Evolutionary conservation across 225 moss, liverwort and hornwort genomes (phyloP), one percentile per base, ranked within the genome.

Genomic region (Polytrichum formosum): DNA sequence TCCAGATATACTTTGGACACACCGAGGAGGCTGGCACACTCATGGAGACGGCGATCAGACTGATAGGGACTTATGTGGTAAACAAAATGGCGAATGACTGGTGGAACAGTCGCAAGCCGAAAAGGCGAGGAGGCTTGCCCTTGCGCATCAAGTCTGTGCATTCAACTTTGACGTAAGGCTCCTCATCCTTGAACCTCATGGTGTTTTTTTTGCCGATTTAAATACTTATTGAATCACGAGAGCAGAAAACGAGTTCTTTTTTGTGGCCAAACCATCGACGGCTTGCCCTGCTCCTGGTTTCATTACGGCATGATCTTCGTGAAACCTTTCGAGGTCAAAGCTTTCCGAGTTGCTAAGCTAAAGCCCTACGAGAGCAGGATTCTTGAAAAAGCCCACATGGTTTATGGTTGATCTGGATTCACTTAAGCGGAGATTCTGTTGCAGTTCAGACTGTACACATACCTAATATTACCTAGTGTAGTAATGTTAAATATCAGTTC

Each of bases 1-100:
- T 46, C 0, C 13, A 46, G 46, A 46, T 46, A 46, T 46, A 13
- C 58, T 58, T 58, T 20, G 21, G 58, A 23, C n/a, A 8, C 58
- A 58, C n/a, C 20, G n/a, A 58, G 55, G 30, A 80, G 75, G 75
- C 63, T 56, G 54, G 78, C 62, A 66, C 72, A 68, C 84, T 81
- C 78, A 87, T 87, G 81, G 81, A 87, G 72, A 71, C 70, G 77
- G 83, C 76, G 67, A 18, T 79, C 69, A 79, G 84, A 68, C 55
- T 87, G 78, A 81, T 87, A 67, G 84, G 87, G 66, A 84, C 78
- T 10, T 84, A 81, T 76, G 78, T 84, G 53, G 67, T 81, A 29
- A 83, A 87, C 72, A 79, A 76, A 63, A 78, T 83, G 83, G 83
- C 81, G 26, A 87, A 84, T 79, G 81, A 84, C 55, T 81, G 87